Evolutionary conservation across 768 basidiomycete genomes (phyloP).

Genomic region (Rhizopogon sp.): DNA sequence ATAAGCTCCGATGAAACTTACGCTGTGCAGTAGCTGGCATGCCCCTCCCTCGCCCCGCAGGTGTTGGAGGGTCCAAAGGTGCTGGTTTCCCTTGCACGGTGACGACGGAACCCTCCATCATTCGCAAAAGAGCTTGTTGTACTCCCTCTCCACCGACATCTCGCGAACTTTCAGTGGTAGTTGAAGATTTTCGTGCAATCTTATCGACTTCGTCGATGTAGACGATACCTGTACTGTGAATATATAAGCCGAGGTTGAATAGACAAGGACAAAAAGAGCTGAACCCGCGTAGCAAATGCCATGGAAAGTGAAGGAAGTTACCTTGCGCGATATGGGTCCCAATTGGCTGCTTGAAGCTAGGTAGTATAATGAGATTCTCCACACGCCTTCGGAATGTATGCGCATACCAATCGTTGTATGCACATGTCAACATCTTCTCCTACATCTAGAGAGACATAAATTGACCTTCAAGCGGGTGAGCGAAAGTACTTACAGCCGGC

Average conservation of each 20-base stretch:
- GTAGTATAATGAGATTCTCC: conserved; percentile 5
- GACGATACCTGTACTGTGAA: conserved; percentile 78
- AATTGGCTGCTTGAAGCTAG: conserved; percentile 85
- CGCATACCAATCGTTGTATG: conserved; percentile 67
- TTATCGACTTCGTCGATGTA: conserved; percentile 98
- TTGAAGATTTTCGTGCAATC: conserved; percentile 58
- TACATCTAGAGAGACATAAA: conserved; percentile 54
- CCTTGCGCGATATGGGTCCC: conserved; percentile 85
- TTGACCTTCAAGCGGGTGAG: background rate
- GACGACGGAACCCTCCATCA: conserved; percentile 90
- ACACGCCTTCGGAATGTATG: background rate
- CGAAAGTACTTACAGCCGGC: conserved; percentile 60
- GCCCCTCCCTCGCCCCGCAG: conserved; percentile 45
- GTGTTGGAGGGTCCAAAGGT: conserved; percentile 39
- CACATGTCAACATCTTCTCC: conserved; percentile 96
- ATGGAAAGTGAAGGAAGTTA: conserved; percentile 18
- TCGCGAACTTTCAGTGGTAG: conserved; percentile 59
- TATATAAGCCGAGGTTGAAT: background rate
- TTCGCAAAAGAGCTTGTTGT: conserved; percentile 85
- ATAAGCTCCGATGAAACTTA: conserved; percentile 24
- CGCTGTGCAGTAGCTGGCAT: conserved; percentile 17
- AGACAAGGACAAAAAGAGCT: background rate
- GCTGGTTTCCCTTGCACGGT: conserved; percentile 74
- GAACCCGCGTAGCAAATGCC: background rate
- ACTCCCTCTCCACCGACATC: conserved; percentile 97